Percentiles rank a stretch among this genome's conserved stretches.
Evolutionary conservation across 139 green algal species (phyloP).

Genomic region (Tetraselmis chui): DNA sequence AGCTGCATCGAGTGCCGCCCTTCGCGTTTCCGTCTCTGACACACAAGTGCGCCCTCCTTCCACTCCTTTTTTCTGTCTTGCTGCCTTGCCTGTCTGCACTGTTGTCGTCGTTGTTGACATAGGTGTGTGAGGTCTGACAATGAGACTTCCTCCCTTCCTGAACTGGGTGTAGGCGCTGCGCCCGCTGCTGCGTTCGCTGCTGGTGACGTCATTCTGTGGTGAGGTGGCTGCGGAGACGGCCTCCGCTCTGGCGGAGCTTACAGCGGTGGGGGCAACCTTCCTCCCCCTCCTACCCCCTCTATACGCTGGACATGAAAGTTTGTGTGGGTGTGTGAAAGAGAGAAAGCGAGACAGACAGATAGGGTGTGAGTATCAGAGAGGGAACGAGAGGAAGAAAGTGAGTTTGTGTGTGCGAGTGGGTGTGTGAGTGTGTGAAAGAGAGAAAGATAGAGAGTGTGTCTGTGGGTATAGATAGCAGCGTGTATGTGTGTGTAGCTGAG

Average conservation of each 20-base stretch:
- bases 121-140: too few relatives aligned
- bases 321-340: not conserved
- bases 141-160: too few relatives aligned
- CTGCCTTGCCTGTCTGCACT: too few relatives aligned
- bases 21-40: too few relatives aligned
- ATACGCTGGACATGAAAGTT: not conserved
- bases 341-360: not conserved
- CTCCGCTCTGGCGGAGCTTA: not conserved
- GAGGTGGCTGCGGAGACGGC: not conserved
- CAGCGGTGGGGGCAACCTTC: not conserved
- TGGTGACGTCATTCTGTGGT: not conserved
- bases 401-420: not conserved
- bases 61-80: too few relatives aligned
- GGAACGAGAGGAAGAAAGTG: not conserved
- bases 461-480: not conserved
- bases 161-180: not conserved
- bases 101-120: too few relatives aligned
- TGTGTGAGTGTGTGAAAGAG: too few relatives aligned
- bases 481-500: not conserved
- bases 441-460: not conserved
- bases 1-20: too few relatives aligned
- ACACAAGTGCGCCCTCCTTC: too few relatives aligned
- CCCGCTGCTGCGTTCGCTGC: not conserved
- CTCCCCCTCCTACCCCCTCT: too few relatives aligned
- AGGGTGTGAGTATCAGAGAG: not conserved